Percentiles rank a stretch among this genome's conserved stretches.
Conservation (phyloP, 495 filamentous ascomycete genomes). For the Apiosordaria backusii region DNA sequence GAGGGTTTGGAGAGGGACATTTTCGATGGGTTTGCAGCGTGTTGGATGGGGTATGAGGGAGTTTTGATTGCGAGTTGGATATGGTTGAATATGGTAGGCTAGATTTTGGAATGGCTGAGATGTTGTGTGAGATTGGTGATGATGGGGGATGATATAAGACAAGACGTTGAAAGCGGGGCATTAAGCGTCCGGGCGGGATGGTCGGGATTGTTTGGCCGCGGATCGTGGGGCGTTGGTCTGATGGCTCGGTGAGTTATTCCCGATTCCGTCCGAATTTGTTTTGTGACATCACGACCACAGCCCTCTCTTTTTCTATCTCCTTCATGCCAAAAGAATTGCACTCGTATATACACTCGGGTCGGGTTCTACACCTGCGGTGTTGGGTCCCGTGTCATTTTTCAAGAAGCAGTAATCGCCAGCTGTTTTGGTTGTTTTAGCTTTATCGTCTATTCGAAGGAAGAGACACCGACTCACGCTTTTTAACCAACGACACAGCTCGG, state of each 20-base stretch:
- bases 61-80: no score
- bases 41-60: neutral
- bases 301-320: no score
- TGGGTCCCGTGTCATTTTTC: neutral
- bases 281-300: neutral
- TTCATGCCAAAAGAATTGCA: neutral
- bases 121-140: no score
- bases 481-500: neutral
- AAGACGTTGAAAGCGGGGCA: neutral
- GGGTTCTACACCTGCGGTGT: neutral
- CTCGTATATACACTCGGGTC: neutral
- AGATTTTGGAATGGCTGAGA: no score
- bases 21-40: neutral
- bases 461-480: neutral
- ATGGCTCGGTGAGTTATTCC: neutral
- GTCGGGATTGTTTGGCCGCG: neutral
- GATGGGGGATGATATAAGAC: neutral
- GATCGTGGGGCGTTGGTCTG: no score
- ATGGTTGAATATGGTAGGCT: no score
- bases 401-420: neutral
- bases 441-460: neutral
- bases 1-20: constrained; percentile 2
- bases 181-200: neutral
- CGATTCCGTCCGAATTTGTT: neutral
- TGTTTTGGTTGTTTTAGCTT: neutral